phyloP scores from a whole-genome alignment of 208 protist species.

The Leishmania gerbilli region DNA sequence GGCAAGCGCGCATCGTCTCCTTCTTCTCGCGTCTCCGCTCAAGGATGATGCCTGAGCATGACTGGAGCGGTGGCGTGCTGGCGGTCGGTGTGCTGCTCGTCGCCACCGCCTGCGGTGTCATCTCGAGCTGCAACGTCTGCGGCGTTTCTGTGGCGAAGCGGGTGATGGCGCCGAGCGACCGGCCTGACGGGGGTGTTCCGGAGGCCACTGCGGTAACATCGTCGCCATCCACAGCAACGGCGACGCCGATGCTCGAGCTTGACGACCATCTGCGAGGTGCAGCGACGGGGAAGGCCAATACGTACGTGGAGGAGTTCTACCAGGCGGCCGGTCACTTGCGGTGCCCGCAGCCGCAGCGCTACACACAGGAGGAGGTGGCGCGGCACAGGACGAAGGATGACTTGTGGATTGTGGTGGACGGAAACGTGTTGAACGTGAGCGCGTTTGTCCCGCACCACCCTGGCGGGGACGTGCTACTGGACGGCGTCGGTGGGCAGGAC shows the following conservation, averaged over 20 bases:
- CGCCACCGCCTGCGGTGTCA: not conserved
- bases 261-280: not conserved
- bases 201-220: not conserved
- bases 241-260: not conserved
- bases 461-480: slow-evolving; percentile 60
- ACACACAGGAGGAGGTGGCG: slow-evolving; percentile 56
- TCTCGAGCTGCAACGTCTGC: slow-evolving; percentile 13
- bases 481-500: slow-evolving; percentile 63
- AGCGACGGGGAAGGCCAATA: slow-evolving; percentile 7
- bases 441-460: slow-evolving; percentile 61
- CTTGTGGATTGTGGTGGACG: slow-evolving; percentile 76
- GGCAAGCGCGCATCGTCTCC: not conserved
- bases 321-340: slow-evolving; percentile 32
- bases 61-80: not conserved
- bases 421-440: slow-evolving; percentile 78
- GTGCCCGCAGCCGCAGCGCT: slow-evolving; percentile 49
- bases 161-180: not conserved
- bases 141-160: slow-evolving; percentile 3
- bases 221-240: not conserved
- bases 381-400: slow-evolving; percentile 43
- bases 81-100: not conserved
- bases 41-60: not conserved
- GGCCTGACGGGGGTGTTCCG: not conserved
- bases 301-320: slow-evolving; percentile 45
- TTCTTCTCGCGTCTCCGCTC: not conserved